Evolutionary conservation across 306 rosid genomes (phyloP).

Genomic region (Comarum palustre): DNA sequence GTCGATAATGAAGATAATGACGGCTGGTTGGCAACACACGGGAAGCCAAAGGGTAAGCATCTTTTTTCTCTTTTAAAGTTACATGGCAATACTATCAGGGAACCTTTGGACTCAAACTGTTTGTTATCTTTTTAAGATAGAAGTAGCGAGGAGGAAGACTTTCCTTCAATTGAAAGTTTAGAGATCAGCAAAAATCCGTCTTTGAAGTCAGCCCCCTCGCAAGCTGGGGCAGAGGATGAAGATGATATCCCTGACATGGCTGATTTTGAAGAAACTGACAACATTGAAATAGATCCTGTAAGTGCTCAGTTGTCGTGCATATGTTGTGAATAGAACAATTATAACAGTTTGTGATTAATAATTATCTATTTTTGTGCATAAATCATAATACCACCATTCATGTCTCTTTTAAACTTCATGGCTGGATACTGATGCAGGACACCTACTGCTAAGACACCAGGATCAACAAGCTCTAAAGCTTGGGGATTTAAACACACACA

Average conservation of each 20-base stretch:
- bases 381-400: not conserved
- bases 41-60: slow-evolving; percentile 76
- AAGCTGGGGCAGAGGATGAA: slow-evolving; percentile 66
- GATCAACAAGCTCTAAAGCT: too few relatives aligned
- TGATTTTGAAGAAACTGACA: slow-evolving; percentile 72
- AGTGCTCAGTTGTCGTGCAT: slow-evolving; percentile 25
- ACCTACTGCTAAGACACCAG: too few relatives aligned
- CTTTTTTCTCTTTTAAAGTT: not conserved
- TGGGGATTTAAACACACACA: too few relatives aligned
- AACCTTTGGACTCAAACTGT: slow-evolving; percentile 10
- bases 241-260: slow-evolving; percentile 93
- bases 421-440: slow-evolving; percentile 3
- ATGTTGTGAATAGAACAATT: not conserved
- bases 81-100: not conserved
- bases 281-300: slow-evolving; percentile 78
- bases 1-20: slow-evolving; percentile 87
- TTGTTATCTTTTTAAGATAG: slow-evolving; percentile 46
- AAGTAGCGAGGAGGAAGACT: slow-evolving; percentile 65
- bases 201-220: slow-evolving; percentile 42
- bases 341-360: not conserved
- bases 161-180: slow-evolving; percentile 81
- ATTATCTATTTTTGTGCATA: not conserved
- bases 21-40: slow-evolving; percentile 98
- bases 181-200: slow-evolving; percentile 61
- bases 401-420: not conserved